Evolutionary conservation across 192 early-diverging fungal genomes (phyloP), one percentile per base, ranked within the genome.

Genomic region (Dispira parvispora): DNA sequence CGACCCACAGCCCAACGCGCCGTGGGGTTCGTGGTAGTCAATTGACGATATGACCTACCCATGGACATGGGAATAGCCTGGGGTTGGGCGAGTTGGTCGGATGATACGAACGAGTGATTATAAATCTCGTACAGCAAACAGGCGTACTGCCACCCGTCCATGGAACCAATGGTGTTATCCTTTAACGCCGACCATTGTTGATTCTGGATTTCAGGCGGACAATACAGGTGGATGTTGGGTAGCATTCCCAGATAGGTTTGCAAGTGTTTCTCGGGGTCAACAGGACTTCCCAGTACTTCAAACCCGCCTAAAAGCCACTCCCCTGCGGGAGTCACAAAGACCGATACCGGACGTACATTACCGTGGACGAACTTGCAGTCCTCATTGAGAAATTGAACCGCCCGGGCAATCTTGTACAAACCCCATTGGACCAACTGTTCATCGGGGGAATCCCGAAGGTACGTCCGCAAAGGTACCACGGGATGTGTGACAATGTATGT

Each of bases 261-360:
- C 23, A 90, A 70, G 9, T 84, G 65, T 1, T 84, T 79, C 45
- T 75, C 73, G 45, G 85, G 82, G 63, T 91, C 87, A 46, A 81
- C 88, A 55, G 83, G 66, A 8, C 80, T 81, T 52, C 83, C 80
- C 26, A 89, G 64, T 21, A 86, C 61, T 61, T 98, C 95, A 45
- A 95, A 78, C 3, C 91, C 92, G n/a, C 88, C 87, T 38, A 98
- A 75, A 63, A 84, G 90, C 93, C 92, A 98, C 70, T 98, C 95
- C 52, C 95, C 95, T 11, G 89, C 86, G 61, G 84, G 82, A 14
- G 88, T 96, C 25, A 83, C 86, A 67, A 84, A 95, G 58, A 98
- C 85, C 0, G 89, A 88, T 0, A 77, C 77, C 9, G 83, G 69
- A 11, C 81, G 78, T 53, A 98, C 64, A 73, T 88, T 91, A 14